A percentile compares a stretch with the other conserved stretches of the same genome.
phyloP scores from a whole-genome alignment of 495 filamentous ascomycete species.

The Aspergillus conjunctus region DNA sequence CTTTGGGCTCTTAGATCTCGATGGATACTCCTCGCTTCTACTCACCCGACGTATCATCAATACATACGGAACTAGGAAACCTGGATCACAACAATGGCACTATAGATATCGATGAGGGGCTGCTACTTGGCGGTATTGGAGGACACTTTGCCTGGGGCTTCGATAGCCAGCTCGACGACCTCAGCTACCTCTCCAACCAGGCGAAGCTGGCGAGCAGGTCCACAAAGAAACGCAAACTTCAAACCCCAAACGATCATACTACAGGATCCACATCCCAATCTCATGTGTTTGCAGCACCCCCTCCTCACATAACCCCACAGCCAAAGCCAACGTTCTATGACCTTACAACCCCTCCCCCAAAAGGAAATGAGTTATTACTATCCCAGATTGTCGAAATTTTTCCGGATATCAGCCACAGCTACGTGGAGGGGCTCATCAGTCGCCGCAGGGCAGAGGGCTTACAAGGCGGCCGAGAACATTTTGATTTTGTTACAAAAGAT shows the following conservation, averaged over 20 bases:
- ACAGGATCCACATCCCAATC: not conserved
- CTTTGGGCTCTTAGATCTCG: not conserved
- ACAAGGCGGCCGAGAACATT: not conserved
- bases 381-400: constrained; percentile 49
- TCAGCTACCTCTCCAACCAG: not conserved
- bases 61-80: not conserved
- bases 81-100: not conserved
- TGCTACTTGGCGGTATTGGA: not conserved
- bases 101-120: constrained; percentile 4
- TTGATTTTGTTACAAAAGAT: constrained; percentile 7
- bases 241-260: not conserved
- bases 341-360: not conserved
- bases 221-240: constrained; percentile 11
- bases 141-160: not conserved
- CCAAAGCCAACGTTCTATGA: not conserved
- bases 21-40: not conserved
- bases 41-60: not conserved
- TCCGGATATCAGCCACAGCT: constrained; percentile 50
- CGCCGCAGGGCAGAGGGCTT: constrained; percentile 4
- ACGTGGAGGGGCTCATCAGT: constrained; percentile 44
- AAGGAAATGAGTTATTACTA: constrained; percentile 29
- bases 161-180: not conserved
- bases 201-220: not conserved
- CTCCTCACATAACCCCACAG: not conserved
- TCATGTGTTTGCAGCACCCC: not conserved